These are phyloP conservation scores for Prunus mira DNA, from an alignment of 306 rosid genomes.

Conservation along the genomic window DNA sequence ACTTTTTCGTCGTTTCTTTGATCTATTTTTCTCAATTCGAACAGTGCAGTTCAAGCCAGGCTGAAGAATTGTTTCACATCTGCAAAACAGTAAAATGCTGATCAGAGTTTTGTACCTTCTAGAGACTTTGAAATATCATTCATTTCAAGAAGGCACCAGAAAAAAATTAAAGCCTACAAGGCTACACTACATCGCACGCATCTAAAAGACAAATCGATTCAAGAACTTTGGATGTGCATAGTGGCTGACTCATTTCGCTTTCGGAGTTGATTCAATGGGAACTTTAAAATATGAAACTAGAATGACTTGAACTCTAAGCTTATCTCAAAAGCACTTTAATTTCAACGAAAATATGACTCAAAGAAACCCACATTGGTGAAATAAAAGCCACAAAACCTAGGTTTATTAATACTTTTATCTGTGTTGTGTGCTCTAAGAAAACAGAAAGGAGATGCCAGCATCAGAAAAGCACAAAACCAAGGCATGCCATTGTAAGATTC, in stretches of 20 bases:
- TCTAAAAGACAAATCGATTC: not conserved
- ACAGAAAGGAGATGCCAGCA: not conserved
- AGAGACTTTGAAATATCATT: not conserved
- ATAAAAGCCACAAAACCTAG: not conserved
- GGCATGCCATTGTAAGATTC: not conserved
- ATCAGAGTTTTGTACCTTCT: not conserved
- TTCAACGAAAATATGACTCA: not conserved
- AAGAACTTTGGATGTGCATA: not conserved
- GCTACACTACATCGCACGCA: not conserved
- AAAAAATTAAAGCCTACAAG: not conserved
- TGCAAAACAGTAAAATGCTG: constrained; percentile 29
- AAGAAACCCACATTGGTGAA: not conserved
- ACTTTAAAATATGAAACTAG: too few species aligned
- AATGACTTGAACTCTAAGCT: not conserved
- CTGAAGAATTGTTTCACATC: constrained; percentile 75
- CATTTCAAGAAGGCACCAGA: not conserved
- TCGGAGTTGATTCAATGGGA: not conserved
- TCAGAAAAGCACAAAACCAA: not conserved
- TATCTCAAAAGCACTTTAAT: not conserved
- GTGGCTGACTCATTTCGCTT: not conserved
- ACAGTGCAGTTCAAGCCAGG: constrained; percentile 69
- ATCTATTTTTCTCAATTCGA: constrained; percentile 54
- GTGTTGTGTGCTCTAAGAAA: not conserved
- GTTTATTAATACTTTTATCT: not conserved
- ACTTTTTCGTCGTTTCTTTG: constrained; percentile 32